Conservation (phyloP, 2,329 filamentous ascomycete species). For the Pyrenophora graminea region DNA sequence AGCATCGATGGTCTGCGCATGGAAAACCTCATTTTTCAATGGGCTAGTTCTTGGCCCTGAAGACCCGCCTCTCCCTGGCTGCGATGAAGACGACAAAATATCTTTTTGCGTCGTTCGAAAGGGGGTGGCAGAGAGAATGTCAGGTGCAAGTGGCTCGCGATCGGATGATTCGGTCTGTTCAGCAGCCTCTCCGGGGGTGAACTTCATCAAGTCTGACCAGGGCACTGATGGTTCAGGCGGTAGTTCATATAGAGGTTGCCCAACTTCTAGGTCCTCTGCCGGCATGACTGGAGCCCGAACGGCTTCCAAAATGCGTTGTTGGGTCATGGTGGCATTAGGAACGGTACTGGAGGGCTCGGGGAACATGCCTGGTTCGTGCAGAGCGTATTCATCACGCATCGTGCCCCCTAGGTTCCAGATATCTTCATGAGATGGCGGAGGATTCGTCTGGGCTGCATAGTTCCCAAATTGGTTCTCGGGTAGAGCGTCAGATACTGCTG, state of each 20-base stretch:
- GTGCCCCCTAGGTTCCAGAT: constrained; percentile 38
- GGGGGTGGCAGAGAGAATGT: not conserved
- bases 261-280: constrained; percentile 23
- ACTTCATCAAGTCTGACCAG: constrained; percentile 44
- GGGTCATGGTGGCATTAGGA: constrained; percentile 48
- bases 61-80: constrained; percentile 11
- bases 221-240: constrained; percentile 39
- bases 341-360: constrained; percentile 49
- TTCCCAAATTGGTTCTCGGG: not conserved
- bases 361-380: constrained; percentile 50
- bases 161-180: constrained; percentile 18
- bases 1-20: not conserved
- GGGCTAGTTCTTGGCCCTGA: constrained; percentile 7
- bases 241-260: constrained; percentile 20
- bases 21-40: constrained; percentile 3
- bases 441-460: not conserved
- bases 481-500: constrained; percentile 3
- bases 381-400: constrained; percentile 42
- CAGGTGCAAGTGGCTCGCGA: constrained; percentile 2
- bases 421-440: constrained; percentile 3
- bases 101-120: not conserved
- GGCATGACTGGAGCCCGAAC: constrained; percentile 33
- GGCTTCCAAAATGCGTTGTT: constrained; percentile 47
- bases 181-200: constrained; percentile 17
- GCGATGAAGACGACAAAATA: constrained; percentile 1